These are phyloP conservation scores for Rhodomyrtus tomentosa DNA, from an alignment of 345 rosid species.

Conservation along the genomic window DNA sequence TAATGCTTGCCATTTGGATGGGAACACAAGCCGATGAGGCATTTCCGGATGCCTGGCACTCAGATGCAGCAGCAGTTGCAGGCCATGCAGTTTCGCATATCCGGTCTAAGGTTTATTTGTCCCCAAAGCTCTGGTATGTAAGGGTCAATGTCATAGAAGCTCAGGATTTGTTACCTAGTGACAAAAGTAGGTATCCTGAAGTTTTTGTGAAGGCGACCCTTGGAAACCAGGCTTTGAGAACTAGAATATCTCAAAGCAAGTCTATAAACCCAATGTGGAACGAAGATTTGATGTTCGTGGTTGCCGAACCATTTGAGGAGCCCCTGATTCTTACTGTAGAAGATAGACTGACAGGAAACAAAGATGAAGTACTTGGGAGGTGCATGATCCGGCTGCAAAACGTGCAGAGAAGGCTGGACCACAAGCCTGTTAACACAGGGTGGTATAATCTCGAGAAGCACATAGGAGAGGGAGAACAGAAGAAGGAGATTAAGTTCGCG, in stretches of 20 bases:
- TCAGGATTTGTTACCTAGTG: slow-evolving; percentile 71
- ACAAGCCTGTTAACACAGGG: slow-evolving; percentile 51
- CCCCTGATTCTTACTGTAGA: slow-evolving; percentile 62
- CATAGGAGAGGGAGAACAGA: slow-evolving; percentile 48
- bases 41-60: slow-evolving; percentile 95
- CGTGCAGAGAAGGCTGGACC: slow-evolving; percentile 77
- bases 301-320: slow-evolving; percentile 88
- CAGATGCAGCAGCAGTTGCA: slow-evolving; percentile 82
- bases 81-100: slow-evolving; percentile 46
- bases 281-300: slow-evolving; percentile 93
- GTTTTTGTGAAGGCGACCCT: slow-evolving; percentile 63
- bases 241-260: slow-evolving; percentile 52
- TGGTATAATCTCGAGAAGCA: slow-evolving; percentile 92
- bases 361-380: slow-evolving; percentile 64
- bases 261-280: slow-evolving; percentile 91
- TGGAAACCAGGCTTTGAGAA: slow-evolving; percentile 61
- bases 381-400: slow-evolving; percentile 45
- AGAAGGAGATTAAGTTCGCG: slow-evolving; percentile 66
- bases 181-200: slow-evolving; percentile 75
- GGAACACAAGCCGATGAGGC: slow-evolving; percentile 99
- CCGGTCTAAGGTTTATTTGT: slow-evolving; percentile 83
- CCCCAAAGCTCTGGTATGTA: slow-evolving; percentile 94
- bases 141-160: slow-evolving; percentile 95
- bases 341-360: slow-evolving; percentile 59
- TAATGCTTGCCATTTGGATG: slow-evolving; percentile 99